These are phyloP conservation scores for Corylus americana DNA, from an alignment of 306 rosid genomes.

Conservation along the genomic window DNA sequence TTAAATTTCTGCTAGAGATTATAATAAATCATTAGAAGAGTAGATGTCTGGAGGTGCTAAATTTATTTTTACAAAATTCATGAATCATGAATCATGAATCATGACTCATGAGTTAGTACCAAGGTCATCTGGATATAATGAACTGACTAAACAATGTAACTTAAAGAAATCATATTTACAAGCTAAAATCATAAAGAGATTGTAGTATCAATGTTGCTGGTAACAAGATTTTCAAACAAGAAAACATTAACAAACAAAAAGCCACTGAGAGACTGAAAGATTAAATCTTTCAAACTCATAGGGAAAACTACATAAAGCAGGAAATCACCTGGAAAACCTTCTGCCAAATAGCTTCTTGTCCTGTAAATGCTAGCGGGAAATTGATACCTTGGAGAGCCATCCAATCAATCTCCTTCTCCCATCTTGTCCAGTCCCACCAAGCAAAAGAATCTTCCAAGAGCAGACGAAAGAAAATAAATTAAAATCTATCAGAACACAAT, in stretches of 20 bases:
- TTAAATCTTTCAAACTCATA: slow-evolving; percentile 12
- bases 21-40: slow-evolving; percentile 22
- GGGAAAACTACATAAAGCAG: background rate
- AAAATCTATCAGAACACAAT: slow-evolving; percentile 12
- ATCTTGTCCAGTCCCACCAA: slow-evolving; percentile 96
- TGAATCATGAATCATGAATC: slow-evolving; percentile 8
- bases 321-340: slow-evolving; percentile 70
- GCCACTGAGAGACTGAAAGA: background rate
- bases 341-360: slow-evolving; percentile 94
- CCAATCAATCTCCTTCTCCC: slow-evolving; percentile 97
- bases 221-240: background rate
- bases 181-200: background rate
- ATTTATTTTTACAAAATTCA: slow-evolving; percentile 2
- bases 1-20: slow-evolving; percentile 68
- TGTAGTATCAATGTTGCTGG: background rate
- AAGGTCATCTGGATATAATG: slow-evolving; percentile 10
- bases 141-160: background rate
- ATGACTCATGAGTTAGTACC: slow-evolving; percentile 11
- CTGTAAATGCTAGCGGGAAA: slow-evolving; percentile 84
- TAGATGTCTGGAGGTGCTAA: slow-evolving; percentile 16
- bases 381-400: slow-evolving; percentile 94
- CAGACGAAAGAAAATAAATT: slow-evolving; percentile 29
- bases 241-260: background rate
- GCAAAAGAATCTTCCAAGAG: slow-evolving; percentile 68
- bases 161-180: background rate